Evolutionary conservation across 225 moss, liverwort and hornwort species (phyloP).

Genomic region (Rhytidiadelphus loreus): DNA sequence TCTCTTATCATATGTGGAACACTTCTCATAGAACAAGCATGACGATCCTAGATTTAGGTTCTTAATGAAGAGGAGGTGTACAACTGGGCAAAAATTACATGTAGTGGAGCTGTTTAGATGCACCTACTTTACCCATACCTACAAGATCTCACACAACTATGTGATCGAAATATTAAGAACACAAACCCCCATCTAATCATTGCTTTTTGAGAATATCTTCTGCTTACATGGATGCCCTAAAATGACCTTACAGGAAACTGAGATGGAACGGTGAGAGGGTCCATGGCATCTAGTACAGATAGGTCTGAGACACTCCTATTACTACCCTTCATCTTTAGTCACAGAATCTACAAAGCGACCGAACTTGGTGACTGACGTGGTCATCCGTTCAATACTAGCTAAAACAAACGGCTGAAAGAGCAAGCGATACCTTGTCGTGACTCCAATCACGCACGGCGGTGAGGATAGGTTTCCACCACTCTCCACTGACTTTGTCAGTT

Average conservation of each 20-base stretch:
- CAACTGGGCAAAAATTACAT: not conserved
- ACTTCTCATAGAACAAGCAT: not conserved
- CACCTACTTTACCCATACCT: not conserved
- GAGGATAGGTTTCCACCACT: conserved; percentile 39
- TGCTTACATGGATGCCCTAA: not conserved
- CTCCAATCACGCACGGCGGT: conserved; percentile 37
- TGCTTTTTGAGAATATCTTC: not conserved
- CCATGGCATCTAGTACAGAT: not conserved
- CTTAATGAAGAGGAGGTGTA: not conserved
- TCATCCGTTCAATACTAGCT: conserved; percentile 4
- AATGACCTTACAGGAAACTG: not conserved
- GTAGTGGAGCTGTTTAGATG: not conserved
- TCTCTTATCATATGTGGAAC: not conserved
- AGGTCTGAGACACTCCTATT: not conserved
- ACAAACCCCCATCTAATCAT: not conserved
- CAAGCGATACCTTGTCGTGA: conserved; percentile 42
- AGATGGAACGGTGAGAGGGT: not conserved
- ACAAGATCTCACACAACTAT: not conserved
- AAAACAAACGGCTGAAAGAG: conserved; percentile 23
- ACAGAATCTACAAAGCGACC: not conserved
- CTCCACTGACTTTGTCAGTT: conserved; percentile 50
- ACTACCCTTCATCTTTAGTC: not conserved
- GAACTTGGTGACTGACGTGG: not conserved
- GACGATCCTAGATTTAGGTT: not conserved
- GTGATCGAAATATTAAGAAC: not conserved